These are phyloP conservation scores for Trametes versicolor DNA, from an alignment of 1,284 basidiomycete genomes.

Conservation along the genomic window DNA sequence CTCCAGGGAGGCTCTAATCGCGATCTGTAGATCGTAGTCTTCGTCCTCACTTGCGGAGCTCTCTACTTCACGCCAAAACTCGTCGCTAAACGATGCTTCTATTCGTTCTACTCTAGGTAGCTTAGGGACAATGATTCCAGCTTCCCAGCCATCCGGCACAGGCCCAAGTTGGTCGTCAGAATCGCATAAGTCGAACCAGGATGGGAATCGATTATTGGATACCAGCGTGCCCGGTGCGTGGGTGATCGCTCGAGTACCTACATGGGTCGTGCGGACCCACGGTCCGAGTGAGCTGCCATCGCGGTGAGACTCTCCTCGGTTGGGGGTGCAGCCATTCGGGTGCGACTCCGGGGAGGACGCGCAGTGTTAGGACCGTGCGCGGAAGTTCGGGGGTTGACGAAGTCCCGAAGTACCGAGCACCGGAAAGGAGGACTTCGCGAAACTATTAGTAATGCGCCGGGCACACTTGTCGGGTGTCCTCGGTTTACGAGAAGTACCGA, in stretches of 20 bases:
- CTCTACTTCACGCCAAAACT: slow-evolving; percentile 5
- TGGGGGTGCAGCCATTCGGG: neutral
- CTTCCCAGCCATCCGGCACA: neutral
- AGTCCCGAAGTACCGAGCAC: too few species aligned
- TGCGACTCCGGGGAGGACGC: neutral
- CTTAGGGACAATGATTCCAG: neutral
- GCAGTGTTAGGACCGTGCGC: too few species aligned
- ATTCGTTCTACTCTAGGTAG: neutral
- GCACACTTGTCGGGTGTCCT: too few species aligned
- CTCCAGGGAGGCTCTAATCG: neutral
- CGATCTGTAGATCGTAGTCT: neutral
- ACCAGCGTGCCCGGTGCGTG: neutral
- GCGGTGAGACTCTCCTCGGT: neutral
- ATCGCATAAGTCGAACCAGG: slow-evolving; percentile 4
- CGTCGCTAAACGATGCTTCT: neutral
- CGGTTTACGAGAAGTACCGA: too few species aligned
- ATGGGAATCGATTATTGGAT: neutral
- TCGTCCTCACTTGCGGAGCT: slow-evolving; percentile 3
- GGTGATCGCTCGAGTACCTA: neutral
- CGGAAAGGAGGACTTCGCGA: too few species aligned
- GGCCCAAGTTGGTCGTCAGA: slow-evolving; percentile 1
- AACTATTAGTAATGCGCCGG: too few species aligned
- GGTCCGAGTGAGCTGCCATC: neutral
- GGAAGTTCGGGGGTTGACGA: too few species aligned
- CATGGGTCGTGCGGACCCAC: neutral